These are phyloP conservation scores for Aspergillus aculeatinus DNA, from an alignment of 2,329 filamentous ascomycete genomes.

Conservation along the genomic window DNA sequence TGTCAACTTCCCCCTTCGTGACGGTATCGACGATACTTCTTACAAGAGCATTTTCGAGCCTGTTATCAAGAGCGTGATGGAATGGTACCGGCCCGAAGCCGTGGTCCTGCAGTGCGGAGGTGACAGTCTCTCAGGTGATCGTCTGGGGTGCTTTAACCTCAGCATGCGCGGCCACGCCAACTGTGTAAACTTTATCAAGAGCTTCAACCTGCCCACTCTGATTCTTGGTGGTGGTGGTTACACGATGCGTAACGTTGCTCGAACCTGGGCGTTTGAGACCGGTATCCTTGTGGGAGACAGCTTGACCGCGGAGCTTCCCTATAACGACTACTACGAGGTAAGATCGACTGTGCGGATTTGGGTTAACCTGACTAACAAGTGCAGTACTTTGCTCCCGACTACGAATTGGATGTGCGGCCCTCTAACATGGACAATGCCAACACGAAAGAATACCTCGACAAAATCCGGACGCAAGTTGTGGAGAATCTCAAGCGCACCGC, in stretches of 20 bases:
- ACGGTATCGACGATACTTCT: constrained; percentile 66
- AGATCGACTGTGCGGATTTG: constrained; percentile 13
- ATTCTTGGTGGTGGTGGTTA: constrained; percentile 68
- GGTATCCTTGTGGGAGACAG: constrained; percentile 81
- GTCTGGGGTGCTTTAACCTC: constrained; percentile 68
- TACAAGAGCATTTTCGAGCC: constrained; percentile 70
- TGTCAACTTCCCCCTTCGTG: constrained; percentile 68
- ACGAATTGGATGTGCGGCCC: constrained; percentile 66
- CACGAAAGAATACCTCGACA: constrained; percentile 66
- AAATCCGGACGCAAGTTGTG: constrained; percentile 64
- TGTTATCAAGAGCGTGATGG: constrained; percentile 66
- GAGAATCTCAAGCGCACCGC: constrained; percentile 66
- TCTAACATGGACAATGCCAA: constrained; percentile 74
- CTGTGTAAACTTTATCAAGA: constrained; percentile 68
- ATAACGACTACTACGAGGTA: constrained; percentile 90
- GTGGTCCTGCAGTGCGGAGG: constrained; percentile 69
- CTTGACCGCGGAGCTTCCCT: constrained; percentile 80
- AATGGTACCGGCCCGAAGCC: constrained; percentile 66
- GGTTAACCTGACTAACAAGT: constrained; percentile 23
- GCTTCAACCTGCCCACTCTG: constrained; percentile 64
- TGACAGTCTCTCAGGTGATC: constrained; percentile 66
- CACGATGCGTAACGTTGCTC: constrained; percentile 64
- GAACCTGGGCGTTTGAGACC: constrained; percentile 66
- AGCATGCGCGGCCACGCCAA: constrained; percentile 70
- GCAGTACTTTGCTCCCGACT: constrained; percentile 68